These are phyloP conservation scores for Colletotrichum sp. DNA, from an alignment of 2,329 filamentous ascomycete species.

Conservation along the genomic window DNA sequence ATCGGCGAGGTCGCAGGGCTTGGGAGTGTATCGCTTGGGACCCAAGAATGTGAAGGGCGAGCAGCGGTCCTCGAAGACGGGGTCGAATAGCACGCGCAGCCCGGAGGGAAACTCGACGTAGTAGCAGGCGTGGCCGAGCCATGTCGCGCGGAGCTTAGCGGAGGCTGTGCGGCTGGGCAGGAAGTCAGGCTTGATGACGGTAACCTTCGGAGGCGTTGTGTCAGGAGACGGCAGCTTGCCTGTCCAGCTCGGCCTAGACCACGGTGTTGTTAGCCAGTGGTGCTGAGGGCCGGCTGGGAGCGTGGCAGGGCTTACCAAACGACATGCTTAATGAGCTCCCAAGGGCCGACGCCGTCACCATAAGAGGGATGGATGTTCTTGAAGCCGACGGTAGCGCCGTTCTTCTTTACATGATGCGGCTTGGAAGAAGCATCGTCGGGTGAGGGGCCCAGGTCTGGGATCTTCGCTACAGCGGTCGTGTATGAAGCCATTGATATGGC, in stretches of 20 bases:
- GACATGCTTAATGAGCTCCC: slow-evolving; percentile 32
- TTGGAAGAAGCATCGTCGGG: slow-evolving; percentile 48
- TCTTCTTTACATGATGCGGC: slow-evolving; percentile 51
- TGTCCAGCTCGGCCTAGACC: slow-evolving; percentile 38
- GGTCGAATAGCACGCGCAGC: slow-evolving; percentile 88
- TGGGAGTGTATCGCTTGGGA: slow-evolving; percentile 78
- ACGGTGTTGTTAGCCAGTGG: neutral
- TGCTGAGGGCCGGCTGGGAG: neutral
- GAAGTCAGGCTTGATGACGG: slow-evolving; percentile 71
- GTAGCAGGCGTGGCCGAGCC: slow-evolving; percentile 95
- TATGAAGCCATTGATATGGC: slow-evolving; percentile 22
- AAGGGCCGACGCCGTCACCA: slow-evolving; percentile 16
- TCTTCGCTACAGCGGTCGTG: slow-evolving; percentile 35
- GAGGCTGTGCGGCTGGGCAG: slow-evolving; percentile 61
- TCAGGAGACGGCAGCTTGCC: slow-evolving; percentile 56
- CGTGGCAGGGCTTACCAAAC: slow-evolving; percentile 35
- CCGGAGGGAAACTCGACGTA: slow-evolving; percentile 89
- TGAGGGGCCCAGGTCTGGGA: slow-evolving; percentile 34
- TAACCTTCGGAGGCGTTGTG: slow-evolving; percentile 67
- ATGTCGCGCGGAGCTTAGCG: slow-evolving; percentile 77
- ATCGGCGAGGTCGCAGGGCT: slow-evolving; percentile 77
- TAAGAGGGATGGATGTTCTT: slow-evolving; percentile 57
- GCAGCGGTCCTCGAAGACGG: slow-evolving; percentile 89
- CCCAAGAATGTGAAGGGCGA: slow-evolving; percentile 73
- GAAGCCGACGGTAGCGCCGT: slow-evolving; percentile 47